Percentiles rank a stretch among this genome's conserved stretches.
phyloP scores from a whole-genome alignment of 805 yeast species.

The Wickerhamomyces bisporus region DNA sequence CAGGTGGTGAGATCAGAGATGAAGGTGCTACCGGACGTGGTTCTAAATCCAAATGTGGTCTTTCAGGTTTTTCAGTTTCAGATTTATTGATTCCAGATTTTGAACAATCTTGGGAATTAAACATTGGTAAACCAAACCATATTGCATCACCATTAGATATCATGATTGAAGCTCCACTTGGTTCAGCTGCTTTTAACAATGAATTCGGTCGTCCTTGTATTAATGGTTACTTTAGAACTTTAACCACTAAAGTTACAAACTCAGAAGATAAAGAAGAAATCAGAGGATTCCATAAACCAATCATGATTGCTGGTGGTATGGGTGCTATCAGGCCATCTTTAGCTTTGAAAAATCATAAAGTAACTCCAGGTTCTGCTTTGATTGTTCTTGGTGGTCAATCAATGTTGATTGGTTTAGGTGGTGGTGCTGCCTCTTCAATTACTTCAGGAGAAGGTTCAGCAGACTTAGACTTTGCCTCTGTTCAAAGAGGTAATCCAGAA shows the following conservation, averaged over 20 bases:
- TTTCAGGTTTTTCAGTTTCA: conserved; percentile 87
- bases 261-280: conserved; percentile 61
- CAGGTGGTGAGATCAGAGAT: conserved; percentile 99
- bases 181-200: conserved; percentile 96
- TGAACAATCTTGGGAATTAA: conserved; percentile 92
- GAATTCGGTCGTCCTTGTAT: conserved; percentile 99
- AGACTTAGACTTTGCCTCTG: conserved; percentile 95
- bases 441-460: conserved; percentile 97
- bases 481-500: conserved; percentile 98
- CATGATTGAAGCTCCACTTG: conserved; percentile 96
- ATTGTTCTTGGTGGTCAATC: conserved; percentile 97
- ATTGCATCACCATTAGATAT: conserved; percentile 91
- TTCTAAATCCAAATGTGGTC: conserved; percentile 93
- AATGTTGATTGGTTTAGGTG: conserved; percentile 98
- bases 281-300: conserved; percentile 98
- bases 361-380: conserved; percentile 87
- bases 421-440: conserved; percentile 98
- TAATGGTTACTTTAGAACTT: conserved; percentile 92
- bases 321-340: conserved; percentile 94
- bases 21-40: conserved; percentile 99
- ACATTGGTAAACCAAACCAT: conserved; percentile 84
- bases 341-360: conserved; percentile 79
- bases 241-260: conserved; percentile 72
- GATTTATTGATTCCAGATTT: conserved; percentile 83
- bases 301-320: conserved; percentile 99